Evolutionary conservation across 1,139 yeast genomes (phyloP).

Genomic region (Suhomyces yuchorum): DNA sequence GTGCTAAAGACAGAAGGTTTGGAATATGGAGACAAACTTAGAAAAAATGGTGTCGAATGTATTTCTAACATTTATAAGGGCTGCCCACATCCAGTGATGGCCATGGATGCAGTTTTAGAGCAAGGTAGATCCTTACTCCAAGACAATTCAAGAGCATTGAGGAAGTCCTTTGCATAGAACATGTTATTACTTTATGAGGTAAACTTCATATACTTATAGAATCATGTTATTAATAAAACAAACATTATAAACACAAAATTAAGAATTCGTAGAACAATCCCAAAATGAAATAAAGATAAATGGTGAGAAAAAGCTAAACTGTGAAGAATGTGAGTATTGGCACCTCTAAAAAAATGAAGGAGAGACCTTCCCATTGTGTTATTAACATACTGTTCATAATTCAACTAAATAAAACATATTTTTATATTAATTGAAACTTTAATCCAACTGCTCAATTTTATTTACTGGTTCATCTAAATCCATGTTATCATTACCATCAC

Average conservation of each 20-base stretch:
- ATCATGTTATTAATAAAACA: neutral
- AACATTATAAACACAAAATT: neutral
- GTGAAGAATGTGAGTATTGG: too few relatives aligned
- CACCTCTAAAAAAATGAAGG: too few relatives aligned
- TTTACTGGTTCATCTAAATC: conserved; percentile 18
- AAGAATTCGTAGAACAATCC: conserved; percentile 1
- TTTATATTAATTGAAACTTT: neutral
- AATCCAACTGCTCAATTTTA: conserved; percentile 19
- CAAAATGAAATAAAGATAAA: conserved; percentile 1
- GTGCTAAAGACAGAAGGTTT: conserved; percentile 50
- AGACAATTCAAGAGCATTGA: conserved; percentile 34
- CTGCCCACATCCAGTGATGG: conserved; percentile 53
- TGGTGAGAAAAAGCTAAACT: neutral
- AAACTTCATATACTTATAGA: neutral
- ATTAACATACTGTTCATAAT: neutral
- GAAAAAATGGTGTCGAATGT: conserved; percentile 39
- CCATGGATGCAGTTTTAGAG: conserved; percentile 44
- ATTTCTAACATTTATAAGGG: conserved; percentile 41
- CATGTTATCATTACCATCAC: conserved; percentile 16
- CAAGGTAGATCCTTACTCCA: conserved; percentile 42
- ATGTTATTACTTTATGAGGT: neutral
- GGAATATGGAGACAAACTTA: conserved; percentile 42
- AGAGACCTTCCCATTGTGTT: too few relatives aligned
- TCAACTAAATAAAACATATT: neutral
- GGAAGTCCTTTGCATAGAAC: conserved; percentile 20